Conservation (phyloP, 768 basidiomycete species). For the Suillus variegatus region DNA sequence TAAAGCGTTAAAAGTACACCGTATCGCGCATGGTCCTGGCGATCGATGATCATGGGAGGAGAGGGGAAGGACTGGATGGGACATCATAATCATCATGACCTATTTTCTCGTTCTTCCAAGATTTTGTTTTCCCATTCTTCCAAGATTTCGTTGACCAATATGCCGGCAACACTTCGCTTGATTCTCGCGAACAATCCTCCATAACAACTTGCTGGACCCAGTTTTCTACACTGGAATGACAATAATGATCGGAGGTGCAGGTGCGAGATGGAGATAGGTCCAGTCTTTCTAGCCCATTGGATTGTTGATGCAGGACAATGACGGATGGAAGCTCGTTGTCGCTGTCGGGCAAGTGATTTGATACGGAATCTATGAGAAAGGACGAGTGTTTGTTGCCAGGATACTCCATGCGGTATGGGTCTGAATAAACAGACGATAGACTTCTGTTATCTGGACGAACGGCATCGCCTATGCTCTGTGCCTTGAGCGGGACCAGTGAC, state of each 20-base stretch:
- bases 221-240: not conserved
- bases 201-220: conserved; percentile 3
- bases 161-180: conserved; percentile 6
- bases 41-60: not conserved
- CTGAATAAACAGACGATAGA: not conserved
- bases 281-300: not conserved
- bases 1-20: not conserved
- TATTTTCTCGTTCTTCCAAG: not conserved
- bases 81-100: not conserved
- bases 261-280: not conserved
- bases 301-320: not conserved
- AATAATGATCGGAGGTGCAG: not conserved
- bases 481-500: no score
- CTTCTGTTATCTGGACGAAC: not conserved
- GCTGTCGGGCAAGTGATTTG: not conserved
- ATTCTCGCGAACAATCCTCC: not conserved
- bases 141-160: conserved; percentile 9
- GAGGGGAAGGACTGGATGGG: not conserved
- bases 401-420: not conserved
- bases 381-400: not conserved
- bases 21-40: not conserved
- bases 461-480: not conserved
- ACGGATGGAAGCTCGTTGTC: not conserved
- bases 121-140: conserved; percentile 1
- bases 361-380: not conserved